A percentile compares a stretch with the other conserved stretches of the same genome.
Conservation (phyloP, 2,329 filamentous ascomycete species). For the Calycina marina region DNA sequence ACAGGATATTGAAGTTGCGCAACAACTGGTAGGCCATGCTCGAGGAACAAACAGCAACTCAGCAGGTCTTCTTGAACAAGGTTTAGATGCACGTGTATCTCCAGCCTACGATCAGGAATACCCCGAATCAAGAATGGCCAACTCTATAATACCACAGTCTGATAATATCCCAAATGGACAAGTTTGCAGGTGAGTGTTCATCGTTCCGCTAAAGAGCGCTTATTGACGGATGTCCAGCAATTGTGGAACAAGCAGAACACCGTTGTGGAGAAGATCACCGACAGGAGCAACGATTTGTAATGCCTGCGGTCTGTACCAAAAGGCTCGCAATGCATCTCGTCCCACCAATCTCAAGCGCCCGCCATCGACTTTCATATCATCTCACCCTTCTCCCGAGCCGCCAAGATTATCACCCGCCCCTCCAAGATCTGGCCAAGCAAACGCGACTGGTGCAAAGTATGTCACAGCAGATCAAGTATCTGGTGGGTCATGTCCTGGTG, state of each 20-base stretch:
- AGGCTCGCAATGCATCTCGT: constrained; percentile 80
- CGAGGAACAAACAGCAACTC: constrained; percentile 7
- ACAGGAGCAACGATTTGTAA: constrained; percentile 94
- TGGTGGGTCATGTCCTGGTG: constrained; percentile 85
- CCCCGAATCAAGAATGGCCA: constrained; percentile 9
- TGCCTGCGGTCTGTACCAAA: constrained; percentile 87
- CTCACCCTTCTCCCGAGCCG: constrained; percentile 15
- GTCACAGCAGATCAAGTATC: constrained; percentile 61
- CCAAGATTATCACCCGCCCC: constrained; percentile 15
- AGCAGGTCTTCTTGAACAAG: constrained; percentile 4
- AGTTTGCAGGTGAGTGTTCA: constrained; percentile 51
- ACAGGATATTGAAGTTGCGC: constrained; percentile 16
- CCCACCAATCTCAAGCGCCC: constrained; percentile 83
- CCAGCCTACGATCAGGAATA: constrained; percentile 8
- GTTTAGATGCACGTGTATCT: constrained; percentile 7
- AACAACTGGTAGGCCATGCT: constrained; percentile 14
- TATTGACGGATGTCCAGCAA: constrained; percentile 46
- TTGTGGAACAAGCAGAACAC: constrained; percentile 85
- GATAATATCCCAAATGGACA: constrained; percentile 37
- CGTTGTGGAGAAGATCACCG: constrained; percentile 85
- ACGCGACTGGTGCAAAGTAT: constrained; percentile 45
- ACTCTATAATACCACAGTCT: constrained; percentile 3
- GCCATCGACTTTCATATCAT: constrained; percentile 30
- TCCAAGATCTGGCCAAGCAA: constrained; percentile 21
- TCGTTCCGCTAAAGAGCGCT: not conserved